These are phyloP conservation scores for Ceratobasidium sp. DNA, from an alignment of 1,284 basidiomycete species.

Conservation along the genomic window DNA sequence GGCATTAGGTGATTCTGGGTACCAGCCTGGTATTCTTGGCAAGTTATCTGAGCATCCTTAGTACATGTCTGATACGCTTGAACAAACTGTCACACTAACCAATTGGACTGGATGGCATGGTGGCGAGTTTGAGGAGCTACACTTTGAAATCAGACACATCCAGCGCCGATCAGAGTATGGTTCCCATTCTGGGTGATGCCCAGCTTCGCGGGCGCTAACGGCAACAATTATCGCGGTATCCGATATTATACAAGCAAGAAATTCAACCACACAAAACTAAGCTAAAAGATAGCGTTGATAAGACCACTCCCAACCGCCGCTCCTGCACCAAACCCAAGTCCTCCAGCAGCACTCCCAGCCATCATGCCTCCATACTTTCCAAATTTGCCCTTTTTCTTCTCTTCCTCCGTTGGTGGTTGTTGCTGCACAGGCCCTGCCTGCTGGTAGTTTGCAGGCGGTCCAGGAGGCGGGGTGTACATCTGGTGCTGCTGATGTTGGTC, in stretches of 20 bases:
- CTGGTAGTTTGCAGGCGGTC: slow-evolving; percentile 33
- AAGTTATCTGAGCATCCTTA: too few species aligned
- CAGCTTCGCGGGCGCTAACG: too few species aligned
- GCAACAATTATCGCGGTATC: too few species aligned
- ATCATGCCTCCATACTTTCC: slow-evolving; percentile 64
- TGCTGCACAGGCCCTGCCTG: slow-evolving; percentile 42
- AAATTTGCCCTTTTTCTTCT: slow-evolving; percentile 66
- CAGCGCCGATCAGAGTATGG: too few species aligned
- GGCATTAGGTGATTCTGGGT: too few species aligned
- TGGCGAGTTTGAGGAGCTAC: too few species aligned
- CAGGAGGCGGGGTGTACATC: slow-evolving; percentile 45
- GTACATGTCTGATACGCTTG: too few species aligned
- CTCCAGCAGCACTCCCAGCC: slow-evolving; percentile 73
- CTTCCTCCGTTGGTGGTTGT: slow-evolving; percentile 45
- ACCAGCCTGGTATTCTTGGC: too few species aligned
- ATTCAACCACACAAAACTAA: neutral
- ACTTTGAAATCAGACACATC: too few species aligned
- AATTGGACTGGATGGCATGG: too few species aligned
- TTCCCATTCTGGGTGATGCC: too few species aligned
- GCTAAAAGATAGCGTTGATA: slow-evolving; percentile 59
- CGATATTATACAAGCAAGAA: neutral
- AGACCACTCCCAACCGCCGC: slow-evolving; percentile 60
- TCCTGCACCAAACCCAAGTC: slow-evolving; percentile 77
- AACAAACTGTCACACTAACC: too few species aligned
- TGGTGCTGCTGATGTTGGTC: slow-evolving; percentile 20